Evolutionary conservation across 2,329 filamentous ascomycete species (phyloP).

Genomic region (Alternaria incomplexa): DNA sequence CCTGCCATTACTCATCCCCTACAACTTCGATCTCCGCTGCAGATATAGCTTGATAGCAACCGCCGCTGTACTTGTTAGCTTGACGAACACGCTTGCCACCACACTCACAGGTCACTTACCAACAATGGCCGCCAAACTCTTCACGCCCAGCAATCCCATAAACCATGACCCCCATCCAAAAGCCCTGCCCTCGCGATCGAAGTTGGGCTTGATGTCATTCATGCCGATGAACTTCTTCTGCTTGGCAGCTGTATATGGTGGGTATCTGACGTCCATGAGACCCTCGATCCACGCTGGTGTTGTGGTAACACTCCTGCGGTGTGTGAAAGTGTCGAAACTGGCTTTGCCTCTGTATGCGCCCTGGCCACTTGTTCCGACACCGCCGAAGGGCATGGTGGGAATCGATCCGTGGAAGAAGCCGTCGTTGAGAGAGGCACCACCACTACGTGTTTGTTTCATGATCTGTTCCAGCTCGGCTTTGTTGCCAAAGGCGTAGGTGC

Average conservation of each 20-base stretch:
- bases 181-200: constrained; percentile 62
- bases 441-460: constrained; percentile 57
- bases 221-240: constrained; percentile 58
- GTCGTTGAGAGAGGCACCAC: constrained; percentile 59
- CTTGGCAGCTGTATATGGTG: constrained; percentile 64
- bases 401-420: constrained; percentile 74
- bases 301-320: constrained; percentile 64
- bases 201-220: constrained; percentile 62
- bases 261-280: constrained; percentile 70
- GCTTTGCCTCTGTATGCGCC: constrained; percentile 79
- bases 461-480: constrained; percentile 76
- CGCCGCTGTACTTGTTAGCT: constrained; percentile 6
- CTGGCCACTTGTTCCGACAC: constrained; percentile 78
- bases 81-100: not conserved
- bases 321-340: constrained; percentile 72
- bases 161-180: constrained; percentile 45
- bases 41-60: constrained; percentile 7
- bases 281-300: constrained; percentile 72
- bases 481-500: constrained; percentile 83
- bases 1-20: not conserved
- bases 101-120: constrained; percentile 33
- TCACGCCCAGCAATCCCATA: constrained; percentile 36
- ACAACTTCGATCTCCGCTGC: constrained; percentile 10
- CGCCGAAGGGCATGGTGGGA: constrained; percentile 78
- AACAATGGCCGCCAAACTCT: constrained; percentile 37